Evolutionary conservation across 306 rosid genomes (phyloP).

Genomic region (Gastrolobium villosum): DNA sequence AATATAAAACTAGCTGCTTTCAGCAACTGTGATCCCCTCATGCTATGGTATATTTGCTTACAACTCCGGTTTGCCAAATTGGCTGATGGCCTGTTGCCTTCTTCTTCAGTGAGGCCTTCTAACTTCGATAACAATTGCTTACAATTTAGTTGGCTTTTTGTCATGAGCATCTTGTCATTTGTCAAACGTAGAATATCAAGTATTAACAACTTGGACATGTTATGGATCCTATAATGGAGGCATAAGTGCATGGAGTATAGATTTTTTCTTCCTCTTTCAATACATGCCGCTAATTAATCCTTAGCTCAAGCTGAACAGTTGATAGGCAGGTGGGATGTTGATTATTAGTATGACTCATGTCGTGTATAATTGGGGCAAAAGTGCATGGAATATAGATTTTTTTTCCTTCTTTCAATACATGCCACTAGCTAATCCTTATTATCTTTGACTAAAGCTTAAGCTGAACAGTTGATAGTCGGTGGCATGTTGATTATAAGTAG

Average conservation of each 20-base stretch:
- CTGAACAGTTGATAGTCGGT: constrained; percentile 35
- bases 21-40: neutral
- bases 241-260: neutral
- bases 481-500: constrained; percentile 11
- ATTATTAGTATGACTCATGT: constrained; percentile 40
- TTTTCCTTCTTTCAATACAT: constrained; percentile 14
- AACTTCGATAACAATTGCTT: neutral
- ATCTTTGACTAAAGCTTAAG: constrained; percentile 2
- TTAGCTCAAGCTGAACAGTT: constrained; percentile 14
- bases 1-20: constrained; percentile 2
- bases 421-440: neutral
- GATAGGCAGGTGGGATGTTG: constrained; percentile 29
- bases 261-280: constrained; percentile 32
- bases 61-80: neutral
- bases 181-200: neutral
- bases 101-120: neutral
- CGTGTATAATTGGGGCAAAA: neutral
- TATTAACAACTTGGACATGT: neutral
- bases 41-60: neutral
- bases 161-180: constrained; percentile 23
- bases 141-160: neutral
- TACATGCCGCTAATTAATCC: neutral
- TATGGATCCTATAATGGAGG: neutral
- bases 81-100: too few relatives aligned
- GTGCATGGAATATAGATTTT: neutral